These are phyloP conservation scores for Verticillium nubilum DNA, from an alignment of 2,329 filamentous ascomycete species.

Conservation along the genomic window DNA sequence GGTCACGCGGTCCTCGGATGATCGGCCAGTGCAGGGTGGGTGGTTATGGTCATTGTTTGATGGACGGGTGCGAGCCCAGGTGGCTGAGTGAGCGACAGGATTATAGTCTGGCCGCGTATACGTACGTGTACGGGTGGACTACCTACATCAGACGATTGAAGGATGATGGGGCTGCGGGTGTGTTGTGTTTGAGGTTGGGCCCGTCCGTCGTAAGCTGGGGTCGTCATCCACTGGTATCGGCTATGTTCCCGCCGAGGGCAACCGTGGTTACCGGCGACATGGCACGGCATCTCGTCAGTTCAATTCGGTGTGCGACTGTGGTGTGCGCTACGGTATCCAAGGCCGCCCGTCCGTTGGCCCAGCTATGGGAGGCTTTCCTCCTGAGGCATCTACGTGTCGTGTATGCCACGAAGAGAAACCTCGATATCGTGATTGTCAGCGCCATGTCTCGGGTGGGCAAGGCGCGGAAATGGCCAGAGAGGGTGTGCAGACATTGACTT, in stretches of 20 bases:
- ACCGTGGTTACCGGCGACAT: neutral
- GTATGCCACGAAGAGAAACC: neutral
- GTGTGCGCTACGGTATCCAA: neutral
- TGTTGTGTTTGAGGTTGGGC: neutral
- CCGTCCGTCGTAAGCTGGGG: neutral
- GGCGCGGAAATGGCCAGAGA: neutral
- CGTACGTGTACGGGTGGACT: neutral
- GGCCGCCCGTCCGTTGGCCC: neutral
- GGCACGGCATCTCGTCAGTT: neutral
- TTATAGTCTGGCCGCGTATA: neutral
- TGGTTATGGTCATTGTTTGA: neutral
- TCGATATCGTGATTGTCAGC: neutral
- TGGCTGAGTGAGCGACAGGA: neutral
- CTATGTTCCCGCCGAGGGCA: neutral
- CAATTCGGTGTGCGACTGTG: neutral
- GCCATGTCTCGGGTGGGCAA: constrained; percentile 1
- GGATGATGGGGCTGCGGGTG: neutral
- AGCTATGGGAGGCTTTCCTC: no score
- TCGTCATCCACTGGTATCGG: neutral
- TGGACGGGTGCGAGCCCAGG: neutral
- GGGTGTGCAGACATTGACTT: neutral
- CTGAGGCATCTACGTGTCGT: neutral
- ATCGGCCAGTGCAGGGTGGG: neutral
- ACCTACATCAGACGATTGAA: neutral
- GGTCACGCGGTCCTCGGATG: neutral